Base-by-base conservation (phyloP, 2,329 filamentous ascomycete species). In the Phialophora chinensis region DNA sequence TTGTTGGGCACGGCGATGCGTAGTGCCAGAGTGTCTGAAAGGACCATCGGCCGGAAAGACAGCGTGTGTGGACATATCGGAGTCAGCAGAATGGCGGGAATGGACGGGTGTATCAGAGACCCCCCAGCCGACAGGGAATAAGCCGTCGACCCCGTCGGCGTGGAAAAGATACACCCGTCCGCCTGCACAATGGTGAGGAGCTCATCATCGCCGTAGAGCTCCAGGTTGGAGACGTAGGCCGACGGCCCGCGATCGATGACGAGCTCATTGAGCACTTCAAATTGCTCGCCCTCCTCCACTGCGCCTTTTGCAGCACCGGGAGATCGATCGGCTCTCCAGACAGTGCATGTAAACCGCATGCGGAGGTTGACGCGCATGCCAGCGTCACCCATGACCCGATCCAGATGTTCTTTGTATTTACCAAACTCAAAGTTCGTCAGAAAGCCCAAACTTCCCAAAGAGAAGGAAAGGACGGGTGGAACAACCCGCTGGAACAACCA, bases 331-430 rank as follows among this genome's bases (percentile, higher is more conserved):
- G 90, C 85, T 53, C 94, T 90, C 82, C 94, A 97, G 8, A 99
- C 93, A 0, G 95, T 98, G 81, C 94, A 98, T 17, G 95, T 99
- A 79, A 99, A 99, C 69, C 95, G 91, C 95, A 99, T 99, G 72
- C 95, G 92, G 72, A 99, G 84, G 75, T 97, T 98, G 67, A 98
- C 94, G 62, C 94, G 90, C 94, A 99, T 98, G 63, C 95, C 95
- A 1, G 91, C 88, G 65, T 96, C 92, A 67, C 93, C 93, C 93
- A 99, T 96, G 72, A 98, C 87, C 62, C 88, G 89, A 79, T 92
- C 90, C 38, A 99, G 86, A 74, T 96, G 91, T 66, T 91, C 85
- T 79, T 92, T 93, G 83, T 97, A 97, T 73, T 90, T 86, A 68
- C 92, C 88, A 75, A 95, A 99, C 77, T 98, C 93, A 76, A 98